phyloP scores from a whole-genome alignment of 441 rosid genomes.

The Adansonia grandidieri region DNA sequence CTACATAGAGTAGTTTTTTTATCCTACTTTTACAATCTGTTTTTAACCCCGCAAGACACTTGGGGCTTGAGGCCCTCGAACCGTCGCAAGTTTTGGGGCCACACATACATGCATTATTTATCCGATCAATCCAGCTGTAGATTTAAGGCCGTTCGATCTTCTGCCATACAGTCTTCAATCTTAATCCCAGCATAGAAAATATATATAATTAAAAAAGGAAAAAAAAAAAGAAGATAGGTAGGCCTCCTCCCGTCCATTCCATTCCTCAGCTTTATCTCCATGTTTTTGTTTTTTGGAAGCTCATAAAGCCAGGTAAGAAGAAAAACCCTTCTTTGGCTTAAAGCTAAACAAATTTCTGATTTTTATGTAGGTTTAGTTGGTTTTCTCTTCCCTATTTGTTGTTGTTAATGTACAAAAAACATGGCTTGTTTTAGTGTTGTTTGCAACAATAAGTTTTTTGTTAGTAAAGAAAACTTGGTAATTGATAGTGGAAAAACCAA shows the following conservation, averaged over 20 bases:
- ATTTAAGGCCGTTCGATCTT: slow-evolving; percentile 3
- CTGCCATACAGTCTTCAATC: neutral
- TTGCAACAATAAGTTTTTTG: slow-evolving; percentile 55
- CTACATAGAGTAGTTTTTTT: too few relatives aligned
- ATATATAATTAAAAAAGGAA: neutral
- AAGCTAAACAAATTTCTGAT: neutral
- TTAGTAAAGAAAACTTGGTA: slow-evolving; percentile 34
- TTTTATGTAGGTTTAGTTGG: neutral
- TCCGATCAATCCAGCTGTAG: neutral
- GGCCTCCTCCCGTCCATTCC: neutral
- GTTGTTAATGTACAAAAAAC: slow-evolving; percentile 18
- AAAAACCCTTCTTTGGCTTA: neutral
- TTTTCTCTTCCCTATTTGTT: slow-evolving; percentile 3
- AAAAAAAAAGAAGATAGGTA: neutral
- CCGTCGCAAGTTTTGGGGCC: neutral
- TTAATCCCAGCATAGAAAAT: neutral
- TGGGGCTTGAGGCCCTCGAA: neutral
- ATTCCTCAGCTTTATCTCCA: neutral
- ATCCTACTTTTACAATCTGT: too few relatives aligned
- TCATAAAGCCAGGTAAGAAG: slow-evolving; percentile 26
- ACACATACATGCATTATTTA: neutral
- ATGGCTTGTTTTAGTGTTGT: slow-evolving; percentile 66
- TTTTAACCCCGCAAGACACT: too few relatives aligned
- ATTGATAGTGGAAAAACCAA: slow-evolving; percentile 34
- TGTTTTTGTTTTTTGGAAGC: neutral